These are phyloP conservation scores for Citrullus amarus DNA, from an alignment of 306 rosid species.

Conservation along the genomic window DNA sequence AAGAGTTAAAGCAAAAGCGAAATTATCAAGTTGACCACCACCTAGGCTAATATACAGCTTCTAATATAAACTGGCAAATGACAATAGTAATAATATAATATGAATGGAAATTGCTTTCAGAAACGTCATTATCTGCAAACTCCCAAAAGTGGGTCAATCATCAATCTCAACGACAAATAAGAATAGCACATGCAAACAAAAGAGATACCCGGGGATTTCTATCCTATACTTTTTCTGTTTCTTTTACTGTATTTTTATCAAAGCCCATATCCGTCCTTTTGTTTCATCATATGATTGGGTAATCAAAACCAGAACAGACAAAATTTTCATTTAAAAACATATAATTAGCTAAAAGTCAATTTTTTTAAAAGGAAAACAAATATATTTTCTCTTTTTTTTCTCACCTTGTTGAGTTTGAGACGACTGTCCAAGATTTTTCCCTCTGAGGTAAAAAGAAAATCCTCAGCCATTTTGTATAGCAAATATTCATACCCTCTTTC, in stretches of 20 bases:
- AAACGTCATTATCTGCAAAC: constrained; percentile 53
- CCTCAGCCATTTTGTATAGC: constrained; percentile 71
- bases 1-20: neutral
- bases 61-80: constrained; percentile 1
- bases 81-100: constrained; percentile 3
- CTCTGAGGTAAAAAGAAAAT: constrained; percentile 59
- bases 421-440: constrained; percentile 72
- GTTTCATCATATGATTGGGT: constrained; percentile 19
- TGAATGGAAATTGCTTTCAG: constrained; percentile 19
- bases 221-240: constrained; percentile 3
- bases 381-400: neutral
- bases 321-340: constrained; percentile 6
- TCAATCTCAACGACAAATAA: constrained; percentile 18
- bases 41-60: neutral
- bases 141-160: constrained; percentile 31
- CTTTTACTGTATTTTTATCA: neutral
- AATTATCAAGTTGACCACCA: constrained; percentile 20
- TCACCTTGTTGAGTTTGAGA: constrained; percentile 85
- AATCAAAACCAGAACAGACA: constrained; percentile 16
- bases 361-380: neutral
- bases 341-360: constrained; percentile 3
- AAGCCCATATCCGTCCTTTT: neutral
- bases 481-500: constrained; percentile 78
- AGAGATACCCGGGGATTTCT: neutral
- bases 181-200: constrained; percentile 24